phyloP scores from a whole-genome alignment of 2,329 filamentous ascomycete genomes.

The Penicillium sp. region DNA sequence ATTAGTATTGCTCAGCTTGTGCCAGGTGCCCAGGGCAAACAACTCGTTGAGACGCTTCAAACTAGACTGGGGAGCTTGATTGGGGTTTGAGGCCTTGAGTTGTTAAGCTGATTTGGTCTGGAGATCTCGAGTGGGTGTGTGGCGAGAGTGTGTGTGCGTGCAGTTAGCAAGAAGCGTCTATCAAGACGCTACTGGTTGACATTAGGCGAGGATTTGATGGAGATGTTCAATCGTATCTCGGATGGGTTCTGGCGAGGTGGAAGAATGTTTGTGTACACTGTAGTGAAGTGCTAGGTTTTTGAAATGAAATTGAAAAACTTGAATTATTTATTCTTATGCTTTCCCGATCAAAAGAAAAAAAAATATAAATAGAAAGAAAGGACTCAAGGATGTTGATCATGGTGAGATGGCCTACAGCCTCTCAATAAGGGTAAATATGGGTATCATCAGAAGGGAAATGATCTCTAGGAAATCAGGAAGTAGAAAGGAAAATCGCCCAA shows the following conservation, averaged over 20 bases:
- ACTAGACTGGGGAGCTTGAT: slow-evolving; percentile 14
- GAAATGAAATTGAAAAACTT: not conserved
- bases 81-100: not conserved
- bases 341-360: not conserved
- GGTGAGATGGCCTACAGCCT: slow-evolving; percentile 8
- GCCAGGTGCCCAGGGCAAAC: slow-evolving; percentile 17
- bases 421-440: slow-evolving; percentile 22
- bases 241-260: not conserved
- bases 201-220: not conserved
- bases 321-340: not conserved
- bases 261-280: not conserved
- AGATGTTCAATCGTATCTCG: not conserved
- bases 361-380: not conserved
- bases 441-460: slow-evolving; percentile 30
- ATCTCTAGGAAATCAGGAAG: slow-evolving; percentile 9
- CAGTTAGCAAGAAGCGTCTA: not conserved
- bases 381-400: slow-evolving; percentile 6
- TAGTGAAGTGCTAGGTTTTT: not conserved
- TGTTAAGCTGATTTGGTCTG: not conserved
- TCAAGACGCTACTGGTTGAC: not conserved
- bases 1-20: slow-evolving; percentile 34
- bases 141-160: not conserved
- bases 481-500: slow-evolving; percentile 1
- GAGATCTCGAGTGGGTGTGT: not conserved
- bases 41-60: not conserved